These are phyloP conservation scores for Nemania serpens DNA, from an alignment of 2,329 filamentous ascomycete genomes.

Conservation along the genomic window DNA sequence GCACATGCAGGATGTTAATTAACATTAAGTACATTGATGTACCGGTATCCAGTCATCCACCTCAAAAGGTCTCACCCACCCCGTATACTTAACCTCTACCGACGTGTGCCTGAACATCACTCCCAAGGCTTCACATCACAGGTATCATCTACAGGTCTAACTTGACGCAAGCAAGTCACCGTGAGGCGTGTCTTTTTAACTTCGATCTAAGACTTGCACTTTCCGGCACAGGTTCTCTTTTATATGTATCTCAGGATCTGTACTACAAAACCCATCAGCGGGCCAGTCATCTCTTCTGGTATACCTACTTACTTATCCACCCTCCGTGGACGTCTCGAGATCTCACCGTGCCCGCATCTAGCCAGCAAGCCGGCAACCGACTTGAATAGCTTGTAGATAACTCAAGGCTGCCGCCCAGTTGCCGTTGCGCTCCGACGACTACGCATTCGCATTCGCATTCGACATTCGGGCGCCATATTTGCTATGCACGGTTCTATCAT, in stretches of 20 bases:
- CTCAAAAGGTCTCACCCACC: conserved; percentile 9
- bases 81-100: background rate
- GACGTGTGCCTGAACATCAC: conserved; percentile 6
- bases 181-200: conserved; percentile 4
- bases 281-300: background rate
- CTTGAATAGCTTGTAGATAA: background rate
- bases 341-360: conserved; percentile 23
- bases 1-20: too few species aligned
- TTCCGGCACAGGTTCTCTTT: background rate
- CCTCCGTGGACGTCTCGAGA: background rate
- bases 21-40: background rate
- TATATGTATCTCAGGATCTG: conserved; percentile 6
- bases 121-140: background rate
- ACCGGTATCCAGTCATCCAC: conserved; percentile 1
- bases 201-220: background rate
- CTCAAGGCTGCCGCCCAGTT: conserved; percentile 10
- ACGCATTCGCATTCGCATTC: background rate
- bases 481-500: conserved; percentile 15
- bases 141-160: conserved; percentile 12
- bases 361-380: conserved; percentile 6
- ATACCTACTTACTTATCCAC: background rate
- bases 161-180: conserved; percentile 13
- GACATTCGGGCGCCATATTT: conserved; percentile 4
- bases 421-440: background rate
- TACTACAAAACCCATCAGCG: background rate